phyloP scores from a whole-genome alignment of 2,329 filamentous ascomycete genomes.

The Diaporthe ilicicola region DNA sequence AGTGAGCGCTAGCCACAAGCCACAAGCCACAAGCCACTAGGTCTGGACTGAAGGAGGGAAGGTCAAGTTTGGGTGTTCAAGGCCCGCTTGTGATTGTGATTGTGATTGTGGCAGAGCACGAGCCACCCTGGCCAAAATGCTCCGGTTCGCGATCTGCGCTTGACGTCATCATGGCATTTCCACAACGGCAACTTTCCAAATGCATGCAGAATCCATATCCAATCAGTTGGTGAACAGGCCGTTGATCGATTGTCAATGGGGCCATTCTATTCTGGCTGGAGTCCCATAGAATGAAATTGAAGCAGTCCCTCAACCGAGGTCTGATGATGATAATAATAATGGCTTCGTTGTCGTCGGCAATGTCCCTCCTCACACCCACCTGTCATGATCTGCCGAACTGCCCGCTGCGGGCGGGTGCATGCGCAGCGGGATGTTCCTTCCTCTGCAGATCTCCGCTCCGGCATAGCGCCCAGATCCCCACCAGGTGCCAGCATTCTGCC shows the following conservation, averaged over 20 bases:
- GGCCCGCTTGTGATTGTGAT: too few species aligned
- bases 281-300: neutral
- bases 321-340: too few species aligned
- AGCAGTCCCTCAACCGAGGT: too few species aligned
- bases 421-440: neutral
- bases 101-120: constrained; percentile 7
- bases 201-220: neutral
- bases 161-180: constrained; percentile 22
- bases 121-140: constrained; percentile 4
- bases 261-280: neutral
- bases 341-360: too few species aligned
- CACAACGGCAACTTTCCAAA: neutral
- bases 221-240: neutral
- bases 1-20: neutral
- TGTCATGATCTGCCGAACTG: neutral
- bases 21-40: neutral
- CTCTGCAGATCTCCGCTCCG: neutral
- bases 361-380: neutral
- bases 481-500: neutral
- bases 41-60: neutral
- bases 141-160: neutral
- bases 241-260: neutral
- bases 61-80: too few species aligned
- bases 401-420: neutral
- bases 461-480: neutral